Evolutionary conservation across 179 eudicot genomes (phyloP), one percentile per base, ranked within the genome.

Genomic region (Amaranthus tricolor): DNA sequence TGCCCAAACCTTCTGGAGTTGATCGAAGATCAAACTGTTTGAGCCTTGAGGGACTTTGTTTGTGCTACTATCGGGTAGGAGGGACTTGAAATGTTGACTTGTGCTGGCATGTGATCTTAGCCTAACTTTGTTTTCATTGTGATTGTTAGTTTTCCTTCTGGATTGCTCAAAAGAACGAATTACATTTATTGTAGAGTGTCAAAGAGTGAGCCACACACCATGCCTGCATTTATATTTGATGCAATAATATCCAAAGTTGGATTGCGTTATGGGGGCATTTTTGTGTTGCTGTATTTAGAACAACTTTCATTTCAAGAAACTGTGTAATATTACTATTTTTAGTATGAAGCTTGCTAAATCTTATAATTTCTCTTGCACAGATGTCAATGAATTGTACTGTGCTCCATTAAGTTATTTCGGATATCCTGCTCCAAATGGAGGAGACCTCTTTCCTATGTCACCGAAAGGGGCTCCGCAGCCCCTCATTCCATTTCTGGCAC

Each of bases 391-490:
- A 74, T 75, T 83, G n/a, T 60, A 57, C 64, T 78, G 84, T 75
- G 51, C 66, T 59, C 66, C 78, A 50, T 74, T 77, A 73, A 75
- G 71, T 78, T 58, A 78, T 84, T 20, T 80, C 68, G 62, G 59
- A 62, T 78, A 56, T 80, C 72, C 85, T 24, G 66, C 53, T n/a
- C 75, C 83, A 16, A 60, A 63, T 70, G 83, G 50, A 65, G 85
- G 85, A 76, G 85, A 70, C 70, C 81, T 94, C 68, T 77, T 88
- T 73, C 93, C 93, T 0, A 79, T 80, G 68, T 86, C 98, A 59
- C 98, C 99, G 51, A 74, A 70, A 72, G 85, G 89, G 52, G 76
- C 89, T 83, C 99, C 98, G 84, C 93, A 87, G 85, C 97, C 98
- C 24, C 78, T 93, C 78, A 66, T 90, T 71, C 99, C 99, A 76